Evolutionary conservation across 192 early-diverging fungal genomes (phyloP).

Genomic region (Cladochytrium replicatum): DNA sequence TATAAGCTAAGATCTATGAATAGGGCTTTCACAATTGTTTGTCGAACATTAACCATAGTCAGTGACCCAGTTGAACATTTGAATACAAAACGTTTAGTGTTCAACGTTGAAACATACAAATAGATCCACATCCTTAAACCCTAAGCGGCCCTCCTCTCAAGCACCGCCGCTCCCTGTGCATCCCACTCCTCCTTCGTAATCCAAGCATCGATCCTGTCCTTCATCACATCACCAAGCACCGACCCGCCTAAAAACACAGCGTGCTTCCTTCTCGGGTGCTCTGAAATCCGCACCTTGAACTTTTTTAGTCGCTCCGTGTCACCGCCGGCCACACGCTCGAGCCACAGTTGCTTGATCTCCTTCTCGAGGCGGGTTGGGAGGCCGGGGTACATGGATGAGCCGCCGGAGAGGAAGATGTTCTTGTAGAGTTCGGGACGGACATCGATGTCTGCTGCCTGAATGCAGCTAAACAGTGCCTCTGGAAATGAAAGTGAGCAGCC

Average conservation of each 20-base stretch:
- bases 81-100: no score
- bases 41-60: no score
- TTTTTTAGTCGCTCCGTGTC: slow-evolving; percentile 81
- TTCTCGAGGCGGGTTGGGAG: slow-evolving; percentile 94
- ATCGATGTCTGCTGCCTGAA: slow-evolving; percentile 86
- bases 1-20: no score
- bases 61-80: no score
- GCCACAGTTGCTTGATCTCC: slow-evolving; percentile 94
- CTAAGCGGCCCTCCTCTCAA: no score
- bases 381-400: slow-evolving; percentile 98
- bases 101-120: no score
- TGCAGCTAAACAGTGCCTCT: slow-evolving; percentile 89
- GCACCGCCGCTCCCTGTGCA: slow-evolving; percentile 68
- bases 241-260: slow-evolving; percentile 98
- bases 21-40: no score
- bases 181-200: slow-evolving; percentile 90
- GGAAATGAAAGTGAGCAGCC: neutral
- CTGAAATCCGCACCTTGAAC: slow-evolving; percentile 96
- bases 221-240: slow-evolving; percentile 91
- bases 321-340: slow-evolving; percentile 77
- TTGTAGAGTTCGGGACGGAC: slow-evolving; percentile 91
- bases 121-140: no score
- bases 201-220: slow-evolving; percentile 82
- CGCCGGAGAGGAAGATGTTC: slow-evolving; percentile 96
- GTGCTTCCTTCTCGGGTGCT: slow-evolving; percentile 95